Evolutionary conservation across 768 basidiomycete species (phyloP).

Genomic region (Calocera cornea): DNA sequence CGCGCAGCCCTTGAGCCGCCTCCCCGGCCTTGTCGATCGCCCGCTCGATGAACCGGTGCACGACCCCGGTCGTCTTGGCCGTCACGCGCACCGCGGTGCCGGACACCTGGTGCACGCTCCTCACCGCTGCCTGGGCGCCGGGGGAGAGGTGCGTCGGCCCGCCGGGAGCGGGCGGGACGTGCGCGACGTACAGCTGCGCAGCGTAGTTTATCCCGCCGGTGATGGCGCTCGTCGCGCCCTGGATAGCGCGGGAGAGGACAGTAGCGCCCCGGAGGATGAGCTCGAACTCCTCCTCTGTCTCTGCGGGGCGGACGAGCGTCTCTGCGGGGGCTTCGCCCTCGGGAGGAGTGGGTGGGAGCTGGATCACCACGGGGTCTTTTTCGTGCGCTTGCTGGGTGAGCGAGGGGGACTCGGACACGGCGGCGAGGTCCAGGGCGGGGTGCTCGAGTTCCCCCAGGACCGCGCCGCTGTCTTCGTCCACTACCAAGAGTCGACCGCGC

Average conservation of each 20-base stretch:
- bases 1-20: neutral
- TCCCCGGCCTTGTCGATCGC: slow-evolving; percentile 38
- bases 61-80: slow-evolving; percentile 42
- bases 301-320: slow-evolving; percentile 47
- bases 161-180: slow-evolving; percentile 37
- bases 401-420: slow-evolving; percentile 24
- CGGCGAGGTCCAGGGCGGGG: slow-evolving; percentile 42
- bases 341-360: slow-evolving; percentile 32
- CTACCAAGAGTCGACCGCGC: slow-evolving; percentile 47
- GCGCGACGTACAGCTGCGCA: slow-evolving; percentile 45
- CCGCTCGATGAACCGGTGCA: slow-evolving; percentile 46
- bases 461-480: slow-evolving; percentile 59
- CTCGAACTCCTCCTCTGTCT: slow-evolving; percentile 57
- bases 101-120: slow-evolving; percentile 48
- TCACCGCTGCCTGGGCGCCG: slow-evolving; percentile 42
- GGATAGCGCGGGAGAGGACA: slow-evolving; percentile 45
- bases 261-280: slow-evolving; percentile 25
- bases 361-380: slow-evolving; percentile 56
- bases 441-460: slow-evolving; percentile 57
- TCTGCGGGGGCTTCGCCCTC: slow-evolving; percentile 19
- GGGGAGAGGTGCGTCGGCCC: slow-evolving; percentile 48
- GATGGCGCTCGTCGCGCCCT: slow-evolving; percentile 49
- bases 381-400: slow-evolving; percentile 38
- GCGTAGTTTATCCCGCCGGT: slow-evolving; percentile 48
- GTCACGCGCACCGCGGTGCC: slow-evolving; percentile 56